Base-by-base conservation (phyloP, 2,329 filamentous ascomycete genomes). In the Colletotrichum tanaceti region DNA sequence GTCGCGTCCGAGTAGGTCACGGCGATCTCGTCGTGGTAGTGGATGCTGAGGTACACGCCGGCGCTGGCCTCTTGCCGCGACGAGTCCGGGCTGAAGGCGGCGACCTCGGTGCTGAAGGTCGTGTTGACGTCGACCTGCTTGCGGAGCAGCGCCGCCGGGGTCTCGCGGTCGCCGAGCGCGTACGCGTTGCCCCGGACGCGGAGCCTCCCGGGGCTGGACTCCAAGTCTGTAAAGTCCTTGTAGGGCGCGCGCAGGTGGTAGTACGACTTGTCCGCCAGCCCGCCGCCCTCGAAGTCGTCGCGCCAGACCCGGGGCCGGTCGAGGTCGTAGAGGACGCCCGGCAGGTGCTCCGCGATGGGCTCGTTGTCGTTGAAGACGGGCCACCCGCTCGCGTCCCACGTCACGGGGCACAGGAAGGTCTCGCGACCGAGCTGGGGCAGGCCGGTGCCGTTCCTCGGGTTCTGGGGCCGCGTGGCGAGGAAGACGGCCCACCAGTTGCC, bases 401-500 rank as follows among this genome's bases (percentile, higher is more conserved):
- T 67, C 3, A 71, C 59, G 5, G 70, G 70, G 9, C 67, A 70
- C 4, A 71, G 28, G 24, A 71, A 71, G 3, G 70, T 71, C 38
- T 71, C 70, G 0, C 70, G 63, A 11, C 70, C 70, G 4, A 71
- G 67, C 41, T 71, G 70, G 14, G 70, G 70, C 6, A 59, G 44
- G 9, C 70, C 70, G 1, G 32, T 53, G 5, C 50, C 49, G 41
- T 71, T 70, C 2, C 44, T 61, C 3, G 67, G 70, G 41, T 71
- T 64, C 22, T 70, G 70, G 1, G 70, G 70, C 1, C 70, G 63
- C 6, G 52, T 63, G 16, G 70, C 70, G 6, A 71, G 70, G 38
- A 71, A 71, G 5, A 70, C 70, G 2, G 70, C 70, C 70, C 70
- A 71, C 70, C 70, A 71, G 7, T 58, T 59, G 1, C 70, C 70